A percentile compares a stretch with the other conserved stretches of the same genome.
phyloP scores from a whole-genome alignment of 2,329 filamentous ascomycete genomes.

The Domatiomyces catenatus region DNA sequence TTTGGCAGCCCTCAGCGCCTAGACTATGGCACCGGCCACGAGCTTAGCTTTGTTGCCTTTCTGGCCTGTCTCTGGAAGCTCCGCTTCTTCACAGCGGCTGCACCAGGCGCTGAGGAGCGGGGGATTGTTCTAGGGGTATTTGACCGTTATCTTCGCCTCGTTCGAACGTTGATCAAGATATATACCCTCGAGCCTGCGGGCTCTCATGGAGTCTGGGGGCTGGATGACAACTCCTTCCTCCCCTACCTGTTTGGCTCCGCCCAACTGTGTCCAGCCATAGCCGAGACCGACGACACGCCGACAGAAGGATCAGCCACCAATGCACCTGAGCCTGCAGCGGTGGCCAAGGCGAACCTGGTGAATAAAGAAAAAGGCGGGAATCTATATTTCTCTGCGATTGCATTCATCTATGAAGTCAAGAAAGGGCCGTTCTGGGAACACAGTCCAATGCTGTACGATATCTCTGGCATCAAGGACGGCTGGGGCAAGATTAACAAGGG shows the following conservation, averaged over 20 bases:
- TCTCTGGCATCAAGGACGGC: conserved; percentile 77
- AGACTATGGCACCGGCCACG: conserved; percentile 93
- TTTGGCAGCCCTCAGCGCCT: conserved; percentile 81
- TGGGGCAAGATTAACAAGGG: conserved; percentile 99
- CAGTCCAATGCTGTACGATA: conserved; percentile 84
- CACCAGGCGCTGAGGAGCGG: conserved; percentile 47
- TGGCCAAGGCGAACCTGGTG: conserved; percentile 50
- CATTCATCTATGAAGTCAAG: conserved; percentile 96
- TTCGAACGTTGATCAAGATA: conserved; percentile 68
- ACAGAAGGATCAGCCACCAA: conserved; percentile 61
- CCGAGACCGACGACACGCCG: conserved; percentile 47
- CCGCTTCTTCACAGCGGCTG: conserved; percentile 47
- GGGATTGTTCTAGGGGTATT: conserved; percentile 68
- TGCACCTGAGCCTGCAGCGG: conserved; percentile 55
- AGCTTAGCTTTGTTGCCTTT: conserved; percentile 88
- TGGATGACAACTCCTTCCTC: conserved; percentile 92
- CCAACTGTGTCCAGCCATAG: conserved; percentile 65
- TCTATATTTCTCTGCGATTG: conserved; percentile 89
- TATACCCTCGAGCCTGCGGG: conserved; percentile 93
- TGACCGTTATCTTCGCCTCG: conserved; percentile 69
- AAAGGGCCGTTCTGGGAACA: conserved; percentile 91
- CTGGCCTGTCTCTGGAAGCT: conserved; percentile 84
- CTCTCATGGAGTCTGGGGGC: conserved; percentile 91
- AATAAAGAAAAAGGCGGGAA: conserved; percentile 51
- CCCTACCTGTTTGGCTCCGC: conserved; percentile 93